Percentiles rank a stretch among this genome's conserved stretches.
Evolutionary conservation across 495 filamentous ascomycete species (phyloP).

Genomic region (Aspergillus sparsus): DNA sequence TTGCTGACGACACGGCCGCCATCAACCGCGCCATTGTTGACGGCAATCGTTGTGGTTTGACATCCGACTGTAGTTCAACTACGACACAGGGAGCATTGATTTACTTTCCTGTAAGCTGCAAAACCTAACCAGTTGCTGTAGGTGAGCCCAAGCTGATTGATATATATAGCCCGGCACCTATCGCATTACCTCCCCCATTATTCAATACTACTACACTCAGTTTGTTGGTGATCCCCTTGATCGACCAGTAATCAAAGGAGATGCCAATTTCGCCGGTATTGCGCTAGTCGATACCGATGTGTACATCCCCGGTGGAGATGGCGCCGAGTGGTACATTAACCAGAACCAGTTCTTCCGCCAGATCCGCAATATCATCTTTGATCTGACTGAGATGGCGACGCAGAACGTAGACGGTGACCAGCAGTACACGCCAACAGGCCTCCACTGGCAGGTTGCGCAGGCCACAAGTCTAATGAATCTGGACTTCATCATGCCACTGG

Average conservation of each 20-base stretch:
- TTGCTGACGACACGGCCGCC: background rate
- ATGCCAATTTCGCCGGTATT: slow-evolving; percentile 20
- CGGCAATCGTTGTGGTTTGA: background rate
- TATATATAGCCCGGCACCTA: slow-evolving; percentile 26
- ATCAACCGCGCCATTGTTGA: background rate
- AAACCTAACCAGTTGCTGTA: too few species aligned
- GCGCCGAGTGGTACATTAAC: slow-evolving; percentile 25
- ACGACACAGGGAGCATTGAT: background rate
- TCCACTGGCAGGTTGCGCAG: slow-evolving; percentile 40
- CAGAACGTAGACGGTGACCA: slow-evolving; percentile 14
- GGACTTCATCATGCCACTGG: slow-evolving; percentile 43
- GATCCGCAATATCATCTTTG: slow-evolving; percentile 33
- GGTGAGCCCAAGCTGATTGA: too few species aligned
- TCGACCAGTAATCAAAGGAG: slow-evolving; percentile 22
- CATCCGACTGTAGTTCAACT: background rate
- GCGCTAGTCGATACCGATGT: slow-evolving; percentile 34
- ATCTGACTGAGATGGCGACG: slow-evolving; percentile 30
- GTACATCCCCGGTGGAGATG: slow-evolving; percentile 36
- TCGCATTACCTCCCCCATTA: slow-evolving; percentile 27
- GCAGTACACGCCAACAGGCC: slow-evolving; percentile 25
- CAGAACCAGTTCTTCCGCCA: slow-evolving; percentile 32
- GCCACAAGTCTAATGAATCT: slow-evolving; percentile 44
- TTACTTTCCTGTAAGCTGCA: slow-evolving; percentile 16
- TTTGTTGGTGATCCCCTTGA: slow-evolving; percentile 30
- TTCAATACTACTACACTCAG: slow-evolving; percentile 34